Conservation (phyloP, 177 flowering plant species). For the Vitis hybrid region DNA sequence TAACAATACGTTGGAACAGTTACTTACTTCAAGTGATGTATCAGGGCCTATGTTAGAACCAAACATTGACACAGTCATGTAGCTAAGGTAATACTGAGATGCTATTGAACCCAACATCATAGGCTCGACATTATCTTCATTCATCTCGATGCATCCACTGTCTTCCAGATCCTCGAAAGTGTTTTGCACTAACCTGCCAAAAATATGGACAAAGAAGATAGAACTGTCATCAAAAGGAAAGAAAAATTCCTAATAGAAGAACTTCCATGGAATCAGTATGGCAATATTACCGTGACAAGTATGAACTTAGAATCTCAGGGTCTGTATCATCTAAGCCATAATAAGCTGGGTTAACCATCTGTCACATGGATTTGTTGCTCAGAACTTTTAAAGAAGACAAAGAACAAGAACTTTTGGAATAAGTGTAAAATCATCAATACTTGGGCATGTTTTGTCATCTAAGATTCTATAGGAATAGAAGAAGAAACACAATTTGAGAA, state of each 20-base stretch:
- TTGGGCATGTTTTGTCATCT: neutral
- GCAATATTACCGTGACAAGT: slow-evolving; percentile 74
- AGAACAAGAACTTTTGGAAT: no score
- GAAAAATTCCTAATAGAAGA: neutral
- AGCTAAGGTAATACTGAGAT: slow-evolving; percentile 95
- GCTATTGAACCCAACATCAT: slow-evolving; percentile 89
- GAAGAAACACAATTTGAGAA: no score
- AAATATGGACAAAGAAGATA: neutral
- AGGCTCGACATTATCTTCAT: slow-evolving; percentile 79
- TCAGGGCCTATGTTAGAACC: slow-evolving; percentile 88
- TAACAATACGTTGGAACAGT: slow-evolving; percentile 1
- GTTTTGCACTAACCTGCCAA: slow-evolving; percentile 72
- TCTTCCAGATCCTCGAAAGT: slow-evolving; percentile 97
- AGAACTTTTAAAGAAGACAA: neutral
- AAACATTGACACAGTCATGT: slow-evolving; percentile 92
- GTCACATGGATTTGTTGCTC: slow-evolving; percentile 15
- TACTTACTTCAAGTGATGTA: slow-evolving; percentile 88
- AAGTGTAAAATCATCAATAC: no score
- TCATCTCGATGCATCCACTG: slow-evolving; percentile 84
- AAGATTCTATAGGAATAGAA: neutral
- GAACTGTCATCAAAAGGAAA: neutral
- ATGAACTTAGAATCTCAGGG: slow-evolving; percentile 65
- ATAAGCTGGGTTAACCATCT: slow-evolving; percentile 94
- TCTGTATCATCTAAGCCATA: slow-evolving; percentile 80
- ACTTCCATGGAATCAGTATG: neutral